Base-by-base conservation (phyloP, 768 basidiomycete species). In the Tylopilus balloui region DNA sequence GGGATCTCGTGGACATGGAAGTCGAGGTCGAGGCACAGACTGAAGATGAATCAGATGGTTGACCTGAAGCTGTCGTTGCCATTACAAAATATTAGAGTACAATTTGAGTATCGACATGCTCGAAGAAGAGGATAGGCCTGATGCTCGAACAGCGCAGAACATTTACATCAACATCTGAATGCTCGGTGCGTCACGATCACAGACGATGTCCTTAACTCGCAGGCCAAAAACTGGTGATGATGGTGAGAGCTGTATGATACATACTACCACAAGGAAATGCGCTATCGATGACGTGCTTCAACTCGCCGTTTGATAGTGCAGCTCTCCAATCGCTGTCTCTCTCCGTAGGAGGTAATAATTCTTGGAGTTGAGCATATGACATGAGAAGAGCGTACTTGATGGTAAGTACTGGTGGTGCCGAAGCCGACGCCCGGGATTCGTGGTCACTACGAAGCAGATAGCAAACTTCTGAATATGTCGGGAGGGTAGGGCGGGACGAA, bases 1-100 rank as follows among this genome's bases (percentile, higher is more conserved):
- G 77, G 11, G 83, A 86, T 19, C 68, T 86, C 3, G 58, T 84
- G 25, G 86, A 88, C 59, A 68, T 74, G 40, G 77, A 77, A 60
- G 15, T 65, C 53, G 50, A 66, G 50, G 28, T 56, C 54, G 48
- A 61, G 21, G 69, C 57, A 42, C 62, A 66, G 23, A 52, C 46
- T 13, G 67, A 69, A 27, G 64, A 62, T 40, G 58, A 62, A 17
- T 68, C 64, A 13, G 69, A 69, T 11, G n/a, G 44, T 21, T 57
- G 35, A 50, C 42, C 42, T 32, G 12, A 39, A 28, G 28, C 3
- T 34, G 13, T 28, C 25, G n/a, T 2, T 29, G 13, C 42, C 37
- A 29, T 50, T 29, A 15, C 20, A 49, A 32, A 12, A 20, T 24
- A 34, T 20, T 17, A 15, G 5, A 27, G 17, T 56, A 41, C 2